A percentile compares a stretch with the other conserved stretches of the same genome.
Conservation (phyloP, 2,329 filamentous ascomycete genomes). For the Hymenoscyphus fructigenus region DNA sequence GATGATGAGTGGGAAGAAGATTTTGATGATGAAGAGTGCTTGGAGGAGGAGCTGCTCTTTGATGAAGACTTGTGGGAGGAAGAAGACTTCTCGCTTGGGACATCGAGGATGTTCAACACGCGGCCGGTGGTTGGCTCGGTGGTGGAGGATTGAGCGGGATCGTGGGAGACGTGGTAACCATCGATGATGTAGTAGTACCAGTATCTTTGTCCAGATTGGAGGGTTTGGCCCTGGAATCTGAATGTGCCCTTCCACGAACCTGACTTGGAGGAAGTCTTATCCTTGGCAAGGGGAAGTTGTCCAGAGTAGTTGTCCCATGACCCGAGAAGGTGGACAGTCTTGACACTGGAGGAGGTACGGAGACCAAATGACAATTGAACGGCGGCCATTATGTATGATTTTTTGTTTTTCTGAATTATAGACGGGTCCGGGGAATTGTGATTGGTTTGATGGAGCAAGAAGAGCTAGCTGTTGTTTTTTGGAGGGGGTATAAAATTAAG, state of each 20-base stretch:
- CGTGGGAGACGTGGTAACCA: constrained; percentile 96
- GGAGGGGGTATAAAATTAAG: constrained; percentile 56
- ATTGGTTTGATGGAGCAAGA: constrained; percentile 42
- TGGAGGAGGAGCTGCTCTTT: constrained; percentile 40
- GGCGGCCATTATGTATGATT: constrained; percentile 70
- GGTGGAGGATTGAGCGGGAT: constrained; percentile 84
- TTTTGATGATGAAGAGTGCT: constrained; percentile 41
- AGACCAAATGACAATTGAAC: constrained; percentile 95
- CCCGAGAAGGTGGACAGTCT: constrained; percentile 94
- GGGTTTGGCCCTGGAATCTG: constrained; percentile 83
- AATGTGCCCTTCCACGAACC: constrained; percentile 96
- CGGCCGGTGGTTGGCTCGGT: constrained; percentile 96
- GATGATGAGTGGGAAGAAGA: constrained; percentile 41
- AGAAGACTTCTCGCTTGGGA: constrained; percentile 58
- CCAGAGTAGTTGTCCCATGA: constrained; percentile 98
- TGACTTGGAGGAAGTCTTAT: constrained; percentile 77
- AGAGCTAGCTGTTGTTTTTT: constrained; percentile 41
- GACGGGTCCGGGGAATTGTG: constrained; percentile 31
- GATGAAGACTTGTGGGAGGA: constrained; percentile 45
- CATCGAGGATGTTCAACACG: constrained; percentile 95
- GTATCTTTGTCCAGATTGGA: constrained; percentile 89
- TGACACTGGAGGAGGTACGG: constrained; percentile 92
- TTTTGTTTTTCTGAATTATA: constrained; percentile 22
- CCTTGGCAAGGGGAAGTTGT: constrained; percentile 91
- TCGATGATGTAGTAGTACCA: constrained; percentile 99